phyloP scores from a whole-genome alignment of 805 yeast species.

The Ogataea wickerhamii region DNA sequence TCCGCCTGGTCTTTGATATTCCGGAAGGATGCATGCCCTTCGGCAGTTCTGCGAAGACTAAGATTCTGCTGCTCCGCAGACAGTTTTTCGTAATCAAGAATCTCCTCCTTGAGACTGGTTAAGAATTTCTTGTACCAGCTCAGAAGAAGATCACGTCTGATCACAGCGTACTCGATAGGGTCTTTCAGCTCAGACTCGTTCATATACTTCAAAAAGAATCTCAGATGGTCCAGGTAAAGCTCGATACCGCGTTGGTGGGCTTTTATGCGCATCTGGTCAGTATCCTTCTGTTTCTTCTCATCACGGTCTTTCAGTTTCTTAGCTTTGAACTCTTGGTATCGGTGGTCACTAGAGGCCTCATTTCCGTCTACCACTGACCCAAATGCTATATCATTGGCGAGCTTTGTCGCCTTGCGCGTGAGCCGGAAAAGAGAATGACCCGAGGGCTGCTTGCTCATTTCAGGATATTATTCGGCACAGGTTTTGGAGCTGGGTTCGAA shows the following conservation, averaged over 20 bases:
- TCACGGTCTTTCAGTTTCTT: slow-evolving; percentile 11
- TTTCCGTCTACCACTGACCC: slow-evolving; percentile 17
- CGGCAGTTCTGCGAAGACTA: not conserved
- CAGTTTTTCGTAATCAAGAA: slow-evolving; percentile 17
- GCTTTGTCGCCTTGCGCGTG: slow-evolving; percentile 26
- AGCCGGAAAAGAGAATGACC: slow-evolving; percentile 17
- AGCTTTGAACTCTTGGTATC: slow-evolving; percentile 14
- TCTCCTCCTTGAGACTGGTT: slow-evolving; percentile 13
- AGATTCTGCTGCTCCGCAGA: slow-evolving; percentile 6
- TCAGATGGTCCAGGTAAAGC: slow-evolving; percentile 28
- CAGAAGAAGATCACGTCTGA: slow-evolving; percentile 30
- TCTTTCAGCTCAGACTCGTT: slow-evolving; percentile 32
- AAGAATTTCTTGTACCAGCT: slow-evolving; percentile 28
- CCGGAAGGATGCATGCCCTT: slow-evolving; percentile 7
- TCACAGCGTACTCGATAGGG: slow-evolving; percentile 29
- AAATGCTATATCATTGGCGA: slow-evolving; percentile 33
- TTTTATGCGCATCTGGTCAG: slow-evolving; percentile 13
- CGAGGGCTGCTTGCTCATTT: slow-evolving; percentile 8
- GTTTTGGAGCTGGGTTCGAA: too few species aligned
- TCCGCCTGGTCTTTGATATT: slow-evolving; percentile 14
- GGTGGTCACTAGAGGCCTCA: slow-evolving; percentile 15
- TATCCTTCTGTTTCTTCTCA: slow-evolving; percentile 10
- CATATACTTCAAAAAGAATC: slow-evolving; percentile 31
- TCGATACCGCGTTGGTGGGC: slow-evolving; percentile 21
- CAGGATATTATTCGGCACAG: too few species aligned